These are phyloP conservation scores for Penstemon davidsonii DNA, from an alignment of 257 asterid genomes.

Conservation along the genomic window DNA sequence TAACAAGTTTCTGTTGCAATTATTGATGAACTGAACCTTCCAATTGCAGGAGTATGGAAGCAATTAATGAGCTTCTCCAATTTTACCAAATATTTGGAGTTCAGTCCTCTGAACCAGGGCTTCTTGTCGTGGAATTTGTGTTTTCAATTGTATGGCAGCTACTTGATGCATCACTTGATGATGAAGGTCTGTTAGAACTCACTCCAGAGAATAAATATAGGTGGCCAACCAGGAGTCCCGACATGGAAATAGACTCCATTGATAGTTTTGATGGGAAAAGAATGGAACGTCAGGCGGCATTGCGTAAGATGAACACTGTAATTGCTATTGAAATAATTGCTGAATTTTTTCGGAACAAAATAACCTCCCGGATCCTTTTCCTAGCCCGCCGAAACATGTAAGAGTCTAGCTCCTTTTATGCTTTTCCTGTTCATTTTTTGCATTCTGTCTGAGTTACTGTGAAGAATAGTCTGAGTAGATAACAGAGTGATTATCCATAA, in stretches of 20 bases:
- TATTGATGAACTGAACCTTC: slow-evolving; percentile 27
- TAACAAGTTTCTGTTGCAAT: slow-evolving; percentile 10
- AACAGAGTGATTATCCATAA: not conserved
- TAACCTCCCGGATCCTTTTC: slow-evolving; percentile 68
- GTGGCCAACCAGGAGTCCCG: slow-evolving; percentile 69
- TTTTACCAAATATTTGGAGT: slow-evolving; percentile 63
- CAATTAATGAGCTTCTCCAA: slow-evolving; percentile 62
- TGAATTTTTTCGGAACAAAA: slow-evolving; percentile 66
- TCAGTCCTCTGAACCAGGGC: slow-evolving; percentile 76
- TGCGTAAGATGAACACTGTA: slow-evolving; percentile 68
- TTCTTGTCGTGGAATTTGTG: slow-evolving; percentile 62
- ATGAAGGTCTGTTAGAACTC: slow-evolving; percentile 75
- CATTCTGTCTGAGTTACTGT: not conserved
- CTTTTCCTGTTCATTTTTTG: not conserved
- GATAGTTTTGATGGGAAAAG: slow-evolving; percentile 61
- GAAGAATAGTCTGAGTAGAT: slow-evolving; percentile 20
- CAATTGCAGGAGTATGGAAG: slow-evolving; percentile 88
- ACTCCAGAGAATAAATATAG: slow-evolving; percentile 77
- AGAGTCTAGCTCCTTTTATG: slow-evolving; percentile 28
- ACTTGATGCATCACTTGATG: slow-evolving; percentile 94
- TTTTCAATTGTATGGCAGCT: slow-evolving; percentile 80
- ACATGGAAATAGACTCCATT: slow-evolving; percentile 70
- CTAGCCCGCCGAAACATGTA: slow-evolving; percentile 89
- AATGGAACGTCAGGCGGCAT: slow-evolving; percentile 61
- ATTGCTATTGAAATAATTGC: slow-evolving; percentile 82